A percentile compares a stretch with the other conserved stretches of the same genome.
Evolutionary conservation across 371 early-diverging fungal genomes (phyloP).

Genomic region (Mucor mucedo): DNA sequence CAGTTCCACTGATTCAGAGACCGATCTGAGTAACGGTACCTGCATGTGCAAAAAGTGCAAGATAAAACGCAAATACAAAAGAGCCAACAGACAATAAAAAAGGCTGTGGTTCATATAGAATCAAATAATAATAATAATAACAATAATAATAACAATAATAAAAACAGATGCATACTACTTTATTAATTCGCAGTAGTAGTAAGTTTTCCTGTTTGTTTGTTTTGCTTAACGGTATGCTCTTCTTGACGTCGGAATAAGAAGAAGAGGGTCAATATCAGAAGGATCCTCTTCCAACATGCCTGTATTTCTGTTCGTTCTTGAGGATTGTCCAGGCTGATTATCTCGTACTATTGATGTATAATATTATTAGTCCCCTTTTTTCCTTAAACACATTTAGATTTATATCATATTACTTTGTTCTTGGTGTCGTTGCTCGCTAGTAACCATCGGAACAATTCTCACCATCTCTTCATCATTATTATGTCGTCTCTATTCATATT

Average conservation of each 20-base stretch:
- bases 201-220: no score
- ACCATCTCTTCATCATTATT: not conserved
- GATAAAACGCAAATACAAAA: constrained; percentile 44
- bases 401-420: not conserved
- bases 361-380: not conserved
- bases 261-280: not conserved
- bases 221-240: not conserved
- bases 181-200: no score
- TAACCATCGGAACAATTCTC: not conserved
- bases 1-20: constrained; percentile 62
- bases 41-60: constrained; percentile 71
- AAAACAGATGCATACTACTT: no score
- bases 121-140: no score
- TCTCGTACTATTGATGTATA: no score
- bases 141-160: no score
- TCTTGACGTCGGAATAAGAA: constrained; percentile 1
- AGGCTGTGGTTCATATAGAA: not conserved
- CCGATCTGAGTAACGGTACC: constrained; percentile 59
- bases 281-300: no score
- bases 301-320: no score
- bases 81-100: not conserved
- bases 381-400: not conserved
- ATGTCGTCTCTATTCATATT: not conserved
- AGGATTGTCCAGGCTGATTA: no score
- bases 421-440: not conserved